Base-by-base conservation (phyloP, 2,329 filamentous ascomycete genomes). In the Diaporthe sp. region DNA sequence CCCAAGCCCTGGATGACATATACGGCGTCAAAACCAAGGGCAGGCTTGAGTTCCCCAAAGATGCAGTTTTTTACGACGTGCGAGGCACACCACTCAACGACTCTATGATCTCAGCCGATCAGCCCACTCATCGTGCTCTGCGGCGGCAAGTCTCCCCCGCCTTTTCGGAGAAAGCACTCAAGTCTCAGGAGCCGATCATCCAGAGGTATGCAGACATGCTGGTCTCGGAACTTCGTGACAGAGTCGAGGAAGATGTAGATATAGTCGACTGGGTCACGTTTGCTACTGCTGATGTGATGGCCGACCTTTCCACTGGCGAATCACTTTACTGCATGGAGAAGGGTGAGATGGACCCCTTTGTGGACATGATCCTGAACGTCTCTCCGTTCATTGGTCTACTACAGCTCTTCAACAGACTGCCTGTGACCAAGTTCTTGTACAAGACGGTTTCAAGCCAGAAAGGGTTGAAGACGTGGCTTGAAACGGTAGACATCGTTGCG, bases 171-270 rank as follows among this genome's bases (percentile, higher is more conserved):
- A 59, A 77, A 10, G 76, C 73, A 17, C 25, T 79, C 39, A 75
- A 76, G 12, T 63, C 69, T 6, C 78, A 79, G 42, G 76, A 79
- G 70, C 72, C 76, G 4, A 61, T 79, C n/a, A 77, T 87, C 75
- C 79, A 81, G 70, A 79, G 78, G 2, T 84, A 86, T 75, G 81
- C 82, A 37, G 79, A 83, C 56, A 75, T 84, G 27, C 81, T 86
- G 56, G 76, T 86, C 55, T 78, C 78, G 27, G 82, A 84, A 25
- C 70, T 77, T 4, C 71, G 71, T 19, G 44, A 65, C 10, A 68
- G 68, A n/a, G 61, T 59, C 0, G 72, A 65, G 2, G 50, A 63
- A 13, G 63, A 77, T 9, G 72, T 79, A 53, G 77, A 78, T 13
- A 73, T 80, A 71, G 74, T 72, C 7, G 71, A 72, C 32, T 71